Conservation (phyloP, 345 rosid genomes). For the Jatropha curcas region DNA sequence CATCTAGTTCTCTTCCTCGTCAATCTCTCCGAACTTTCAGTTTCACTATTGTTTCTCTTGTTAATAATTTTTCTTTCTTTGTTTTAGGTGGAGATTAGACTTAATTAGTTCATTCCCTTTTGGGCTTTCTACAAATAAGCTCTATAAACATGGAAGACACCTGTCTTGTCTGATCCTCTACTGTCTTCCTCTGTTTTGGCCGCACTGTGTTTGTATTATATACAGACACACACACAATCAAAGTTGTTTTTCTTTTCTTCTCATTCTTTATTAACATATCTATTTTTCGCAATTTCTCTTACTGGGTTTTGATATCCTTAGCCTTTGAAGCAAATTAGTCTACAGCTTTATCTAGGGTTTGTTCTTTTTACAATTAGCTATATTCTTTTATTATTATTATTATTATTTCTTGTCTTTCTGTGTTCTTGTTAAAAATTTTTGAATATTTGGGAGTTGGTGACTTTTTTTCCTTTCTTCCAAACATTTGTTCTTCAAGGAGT, state of each 20-base stretch:
- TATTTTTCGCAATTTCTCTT: neutral
- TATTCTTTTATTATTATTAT: no score
- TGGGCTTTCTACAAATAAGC: neutral
- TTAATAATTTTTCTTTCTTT: neutral
- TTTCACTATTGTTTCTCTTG: neutral
- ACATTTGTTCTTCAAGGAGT: neutral
- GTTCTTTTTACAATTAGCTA: neutral
- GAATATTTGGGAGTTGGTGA: conserved; percentile 5
- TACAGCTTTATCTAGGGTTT: conserved; percentile 23
- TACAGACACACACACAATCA: no score
- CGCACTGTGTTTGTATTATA: neutral
- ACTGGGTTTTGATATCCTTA: conserved; percentile 6
- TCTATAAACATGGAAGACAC: neutral
- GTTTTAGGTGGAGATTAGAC: conserved; percentile 1
- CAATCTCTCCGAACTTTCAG: no score
- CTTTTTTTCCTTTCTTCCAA: conserved; percentile 4
- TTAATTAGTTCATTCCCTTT: neutral
- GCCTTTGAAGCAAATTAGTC: conserved; percentile 11
- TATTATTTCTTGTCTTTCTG: conserved; percentile 1
- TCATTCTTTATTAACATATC: no score
- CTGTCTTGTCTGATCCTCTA: conserved; percentile 2
- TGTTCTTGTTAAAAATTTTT: neutral
- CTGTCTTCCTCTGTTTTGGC: neutral
- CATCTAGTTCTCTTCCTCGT: no score
- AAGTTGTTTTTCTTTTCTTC: neutral